A percentile compares a stretch with the other conserved stretches of the same genome.
Evolutionary conservation across 1,284 basidiomycete species (phyloP).

Genomic region (Boletus albobrunnescens): DNA sequence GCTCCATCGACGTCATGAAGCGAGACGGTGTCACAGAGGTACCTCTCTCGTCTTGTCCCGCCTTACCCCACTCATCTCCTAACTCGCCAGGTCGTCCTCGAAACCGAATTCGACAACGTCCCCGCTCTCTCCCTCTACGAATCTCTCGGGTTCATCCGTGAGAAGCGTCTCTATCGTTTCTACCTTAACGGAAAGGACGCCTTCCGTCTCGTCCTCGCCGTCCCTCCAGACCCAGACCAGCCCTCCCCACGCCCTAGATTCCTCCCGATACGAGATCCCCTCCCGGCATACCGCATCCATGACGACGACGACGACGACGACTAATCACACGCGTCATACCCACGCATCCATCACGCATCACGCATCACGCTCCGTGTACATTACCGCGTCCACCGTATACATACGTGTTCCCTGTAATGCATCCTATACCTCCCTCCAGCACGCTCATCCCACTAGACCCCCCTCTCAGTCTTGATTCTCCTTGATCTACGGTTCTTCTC

Average conservation of each 20-base stretch:
- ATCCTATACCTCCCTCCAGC: conserved; percentile 2
- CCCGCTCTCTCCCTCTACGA: conserved; percentile 88
- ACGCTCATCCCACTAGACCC: neutral
- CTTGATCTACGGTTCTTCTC: neutral
- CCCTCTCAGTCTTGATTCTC: neutral
- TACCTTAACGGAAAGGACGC: conserved; percentile 93
- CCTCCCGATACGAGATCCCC: conserved; percentile 23
- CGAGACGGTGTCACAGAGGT: conserved; percentile 81
- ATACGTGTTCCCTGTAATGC: conserved; percentile 18
- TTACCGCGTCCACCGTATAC: too few species aligned
- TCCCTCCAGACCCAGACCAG: conserved; percentile 40
- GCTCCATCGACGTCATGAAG: conserved; percentile 81
- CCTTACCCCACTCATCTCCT: neutral
- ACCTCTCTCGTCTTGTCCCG: conserved; percentile 7
- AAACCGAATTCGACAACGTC: conserved; percentile 94
- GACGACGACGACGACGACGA: conserved; percentile 44
- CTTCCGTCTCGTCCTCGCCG: conserved; percentile 66
- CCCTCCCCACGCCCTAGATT: conserved; percentile 8
- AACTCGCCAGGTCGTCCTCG: conserved; percentile 75
- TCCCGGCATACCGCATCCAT: conserved; percentile 35
- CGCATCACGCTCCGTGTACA: conserved; percentile 10
- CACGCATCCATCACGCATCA: neutral
- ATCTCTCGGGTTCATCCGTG: conserved; percentile 89
- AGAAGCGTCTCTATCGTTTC: conserved; percentile 92
- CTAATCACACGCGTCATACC: conserved; percentile 28